Evolutionary conservation across 345 rosid species (phyloP).

Genomic region (Erodium maritimum): DNA sequence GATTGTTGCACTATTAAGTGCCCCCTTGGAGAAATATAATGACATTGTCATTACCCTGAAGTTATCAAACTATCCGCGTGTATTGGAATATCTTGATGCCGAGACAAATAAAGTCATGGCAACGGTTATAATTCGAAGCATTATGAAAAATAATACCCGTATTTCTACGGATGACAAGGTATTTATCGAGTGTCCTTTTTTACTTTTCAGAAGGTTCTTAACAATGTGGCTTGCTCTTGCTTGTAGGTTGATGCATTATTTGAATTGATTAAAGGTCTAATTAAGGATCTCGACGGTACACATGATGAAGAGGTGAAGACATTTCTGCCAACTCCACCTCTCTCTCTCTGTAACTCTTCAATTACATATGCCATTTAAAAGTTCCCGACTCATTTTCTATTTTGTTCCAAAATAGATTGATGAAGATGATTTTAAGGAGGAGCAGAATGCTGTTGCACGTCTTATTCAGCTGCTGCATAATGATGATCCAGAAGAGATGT

Average conservation of each 20-base stretch:
- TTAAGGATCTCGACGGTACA: conserved; percentile 73
- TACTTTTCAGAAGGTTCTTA: conserved; percentile 11
- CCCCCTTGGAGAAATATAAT: conserved; percentile 92
- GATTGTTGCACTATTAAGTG: conserved; percentile 89
- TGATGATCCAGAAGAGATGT: conserved; percentile 94
- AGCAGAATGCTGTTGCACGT: conserved; percentile 94
- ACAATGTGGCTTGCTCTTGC: conserved; percentile 3
- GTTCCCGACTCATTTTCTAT: conserved; percentile 2
- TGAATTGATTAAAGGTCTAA: conserved; percentile 85
- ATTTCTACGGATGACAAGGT: conserved; percentile 82
- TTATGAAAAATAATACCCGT: conserved; percentile 80
- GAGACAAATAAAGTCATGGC: conserved; percentile 97
- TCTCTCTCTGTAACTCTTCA: neutral
- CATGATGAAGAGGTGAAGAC: conserved; percentile 45
- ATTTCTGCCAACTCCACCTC: neutral
- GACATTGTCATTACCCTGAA: conserved; percentile 82
- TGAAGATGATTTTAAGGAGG: conserved; percentile 93
- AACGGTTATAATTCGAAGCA: conserved; percentile 76
- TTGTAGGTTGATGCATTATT: conserved; percentile 82
- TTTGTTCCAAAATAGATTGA: conserved; percentile 40
- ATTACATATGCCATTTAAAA: conserved; percentile 3
- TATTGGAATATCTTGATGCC: conserved; percentile 75
- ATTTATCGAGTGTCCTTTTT: conserved; percentile 7
- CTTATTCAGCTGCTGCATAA: conserved; percentile 81
- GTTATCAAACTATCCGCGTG: conserved; percentile 77